Conservation (phyloP, 805 yeast genomes). For the Priceomyces melissophilus region DNA sequence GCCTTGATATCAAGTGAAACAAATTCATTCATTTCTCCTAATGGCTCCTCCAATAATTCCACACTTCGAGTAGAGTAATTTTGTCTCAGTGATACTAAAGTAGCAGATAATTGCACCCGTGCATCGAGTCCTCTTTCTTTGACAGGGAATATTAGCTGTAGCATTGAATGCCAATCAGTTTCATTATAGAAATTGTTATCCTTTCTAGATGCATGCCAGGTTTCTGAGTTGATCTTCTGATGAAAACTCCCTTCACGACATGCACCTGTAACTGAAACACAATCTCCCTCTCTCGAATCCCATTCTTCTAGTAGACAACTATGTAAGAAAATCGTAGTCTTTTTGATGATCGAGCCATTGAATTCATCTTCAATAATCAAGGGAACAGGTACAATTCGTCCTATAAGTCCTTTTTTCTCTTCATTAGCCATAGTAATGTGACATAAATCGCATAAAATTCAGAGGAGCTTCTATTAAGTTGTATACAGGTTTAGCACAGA, state of each 20-base stretch:
- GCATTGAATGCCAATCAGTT: slow-evolving; percentile 16
- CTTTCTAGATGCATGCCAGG: slow-evolving; percentile 2
- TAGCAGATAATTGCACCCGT: slow-evolving; percentile 15
- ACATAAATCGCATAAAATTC: no score
- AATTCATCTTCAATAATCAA: slow-evolving; percentile 16
- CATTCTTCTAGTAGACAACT: slow-evolving; percentile 7
- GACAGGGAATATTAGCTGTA: slow-evolving; percentile 18
- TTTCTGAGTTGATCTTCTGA: slow-evolving; percentile 9
- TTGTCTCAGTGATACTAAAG: slow-evolving; percentile 18
- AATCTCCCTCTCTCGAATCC: slow-evolving; percentile 6
- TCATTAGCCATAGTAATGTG: no score
- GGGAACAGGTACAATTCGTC: slow-evolving; percentile 13
- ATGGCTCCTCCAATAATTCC: slow-evolving; percentile 22
- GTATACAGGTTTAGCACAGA: no score
- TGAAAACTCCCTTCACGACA: slow-evolving; percentile 22
- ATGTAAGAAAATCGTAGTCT: slow-evolving; percentile 16
- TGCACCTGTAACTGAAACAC: slow-evolving; percentile 14
- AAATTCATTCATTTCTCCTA: slow-evolving; percentile 14
- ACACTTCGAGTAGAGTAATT: slow-evolving; percentile 20
- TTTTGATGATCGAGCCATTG: slow-evolving; percentile 10
- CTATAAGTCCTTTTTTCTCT: not conserved
- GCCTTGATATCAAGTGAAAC: slow-evolving; percentile 20
- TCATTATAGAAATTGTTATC: slow-evolving; percentile 7
- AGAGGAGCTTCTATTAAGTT: no score
- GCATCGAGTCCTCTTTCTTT: not conserved